Conservation (phyloP, 352 stramenopile genomes). For the Phytophthora vignae region DNA sequence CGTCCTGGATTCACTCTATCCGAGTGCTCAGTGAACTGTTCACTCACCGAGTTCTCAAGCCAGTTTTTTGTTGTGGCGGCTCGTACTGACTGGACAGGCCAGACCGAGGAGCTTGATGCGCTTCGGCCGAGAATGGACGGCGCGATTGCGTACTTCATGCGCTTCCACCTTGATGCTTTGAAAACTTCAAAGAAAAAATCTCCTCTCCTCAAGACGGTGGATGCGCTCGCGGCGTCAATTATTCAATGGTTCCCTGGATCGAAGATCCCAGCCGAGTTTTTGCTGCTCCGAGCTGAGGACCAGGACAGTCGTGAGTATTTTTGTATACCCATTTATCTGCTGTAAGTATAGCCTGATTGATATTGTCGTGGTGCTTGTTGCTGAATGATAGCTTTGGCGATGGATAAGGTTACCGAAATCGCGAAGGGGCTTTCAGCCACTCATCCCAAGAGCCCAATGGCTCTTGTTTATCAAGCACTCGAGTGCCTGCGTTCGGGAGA, state of each 20-base stretch:
- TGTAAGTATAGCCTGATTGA: not conserved
- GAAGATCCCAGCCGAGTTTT: constrained; percentile 69
- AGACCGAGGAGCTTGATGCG: constrained; percentile 23
- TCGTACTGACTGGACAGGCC: constrained; percentile 35
- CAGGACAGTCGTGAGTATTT: constrained; percentile 66
- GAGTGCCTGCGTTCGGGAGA: constrained; percentile 36
- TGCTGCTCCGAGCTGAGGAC: constrained; percentile 82
- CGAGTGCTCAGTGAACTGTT: constrained; percentile 44
- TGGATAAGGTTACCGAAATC: constrained; percentile 40
- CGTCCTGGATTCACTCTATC: constrained; percentile 64
- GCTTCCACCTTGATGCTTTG: constrained; percentile 63
- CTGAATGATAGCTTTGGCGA: constrained; percentile 40
- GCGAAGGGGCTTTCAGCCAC: constrained; percentile 29
- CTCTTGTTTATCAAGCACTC: constrained; percentile 52
- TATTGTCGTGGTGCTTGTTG: constrained; percentile 7
- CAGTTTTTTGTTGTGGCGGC: constrained; percentile 60
- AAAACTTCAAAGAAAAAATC: constrained; percentile 62
- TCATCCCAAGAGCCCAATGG: constrained; percentile 62
- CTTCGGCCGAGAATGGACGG: constrained; percentile 50
- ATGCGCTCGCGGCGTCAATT: constrained; percentile 55
- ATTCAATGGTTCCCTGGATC: constrained; percentile 65
- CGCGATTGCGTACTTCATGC: constrained; percentile 75
- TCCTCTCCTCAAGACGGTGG: constrained; percentile 48
- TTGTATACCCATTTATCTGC: not conserved
- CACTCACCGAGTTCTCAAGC: constrained; percentile 46